Evolutionary conservation across 768 basidiomycete species (phyloP), one percentile per base, ranked within the genome.

Genomic region (Lyophyllum shimeji): DNA sequence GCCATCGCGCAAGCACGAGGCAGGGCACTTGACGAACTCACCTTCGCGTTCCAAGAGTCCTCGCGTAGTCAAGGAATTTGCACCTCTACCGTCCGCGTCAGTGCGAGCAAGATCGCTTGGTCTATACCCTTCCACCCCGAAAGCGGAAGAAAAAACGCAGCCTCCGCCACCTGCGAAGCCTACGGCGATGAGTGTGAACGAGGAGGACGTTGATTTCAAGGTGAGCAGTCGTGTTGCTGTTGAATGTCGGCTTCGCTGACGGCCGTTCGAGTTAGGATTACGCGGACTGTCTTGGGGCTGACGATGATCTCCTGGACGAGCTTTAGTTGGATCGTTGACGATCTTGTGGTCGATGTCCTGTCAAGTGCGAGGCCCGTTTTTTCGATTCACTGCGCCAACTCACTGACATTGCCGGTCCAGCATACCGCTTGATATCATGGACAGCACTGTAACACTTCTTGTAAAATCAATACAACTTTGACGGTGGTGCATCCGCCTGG

Each of bases 171-270:
- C 42, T 37, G 13, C 50, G 8, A 50, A 50, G 29, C 15, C 40
- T 12, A 12, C 44, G 27, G 46, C 37, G 23, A 53, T 60, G 53
- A 48, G 57, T 15, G 59, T 59, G 3, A 50, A 63, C 52, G 53
- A 21, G 6, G 56, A 58, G 21, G 62, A 63, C 24, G 40, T 63
- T 15, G 46, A 63, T 51, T 20, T 63, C 11, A 34, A 47, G 5
- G 62, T 61, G 27, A 44, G 56, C 37, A 9, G 29, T 12, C 37
- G n/a, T n/a, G n/a, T n/a, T n/a, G n/a, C n/a, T n/a, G n/a, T n/a
- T n/a, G n/a, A n/a, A n/a, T n/a, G n/a, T 29, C 9, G 29, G 29
- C 29, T 8, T 44, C 11, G 13, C 27, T 46, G 9, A 20, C 18
- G 11, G 25, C 25, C 4, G 9, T 33, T 27, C 15, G 6, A 1